phyloP scores from a whole-genome alignment of 1,284 basidiomycete species.

The Leccinum variabile region DNA sequence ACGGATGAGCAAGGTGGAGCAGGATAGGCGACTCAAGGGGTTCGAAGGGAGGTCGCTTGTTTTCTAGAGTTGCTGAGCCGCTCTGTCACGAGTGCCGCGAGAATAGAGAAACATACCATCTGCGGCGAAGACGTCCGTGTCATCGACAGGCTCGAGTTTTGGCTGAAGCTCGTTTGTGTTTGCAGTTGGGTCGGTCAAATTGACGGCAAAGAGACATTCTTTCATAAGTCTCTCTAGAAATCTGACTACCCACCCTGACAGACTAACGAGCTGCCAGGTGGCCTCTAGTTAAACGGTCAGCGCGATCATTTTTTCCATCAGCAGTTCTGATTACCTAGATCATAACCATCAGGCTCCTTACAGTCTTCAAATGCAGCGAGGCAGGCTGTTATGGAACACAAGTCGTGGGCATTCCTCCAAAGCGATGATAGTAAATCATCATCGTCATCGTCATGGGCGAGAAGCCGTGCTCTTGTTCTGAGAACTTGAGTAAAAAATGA shows the following conservation, averaged over 20 bases:
- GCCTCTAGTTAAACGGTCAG: conserved; percentile 45
- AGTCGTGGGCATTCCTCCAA: conserved; percentile 59
- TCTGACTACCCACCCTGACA: conserved; percentile 58
- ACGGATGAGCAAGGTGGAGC: conserved; percentile 62
- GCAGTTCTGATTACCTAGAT: conserved; percentile 47
- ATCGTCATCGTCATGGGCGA: conserved; percentile 32
- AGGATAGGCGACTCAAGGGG: conserved; percentile 43
- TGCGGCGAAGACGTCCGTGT: conserved; percentile 18
- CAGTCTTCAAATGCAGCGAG: conserved; percentile 66
- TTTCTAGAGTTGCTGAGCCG: conserved; percentile 19
- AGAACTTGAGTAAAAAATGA: conserved; percentile 7
- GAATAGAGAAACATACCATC: conserved; percentile 21
- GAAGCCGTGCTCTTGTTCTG: conserved; percentile 40
- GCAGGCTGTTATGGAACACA: conserved; percentile 60
- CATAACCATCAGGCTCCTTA: conserved; percentile 59
- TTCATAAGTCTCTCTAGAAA: conserved; percentile 65
- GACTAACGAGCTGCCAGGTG: conserved; percentile 64
- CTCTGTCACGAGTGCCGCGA: neutral
- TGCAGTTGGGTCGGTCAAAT: conserved; percentile 24
- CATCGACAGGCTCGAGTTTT: conserved; percentile 31
- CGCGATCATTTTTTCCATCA: neutral
- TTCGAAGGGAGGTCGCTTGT: conserved; percentile 16
- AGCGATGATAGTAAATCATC: conserved; percentile 44
- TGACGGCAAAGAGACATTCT: conserved; percentile 53
- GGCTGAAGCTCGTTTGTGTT: conserved; percentile 17